Evolutionary conservation across 208 protist genomes (phyloP).

Genomic region (Trypanosoma lewisi): DNA sequence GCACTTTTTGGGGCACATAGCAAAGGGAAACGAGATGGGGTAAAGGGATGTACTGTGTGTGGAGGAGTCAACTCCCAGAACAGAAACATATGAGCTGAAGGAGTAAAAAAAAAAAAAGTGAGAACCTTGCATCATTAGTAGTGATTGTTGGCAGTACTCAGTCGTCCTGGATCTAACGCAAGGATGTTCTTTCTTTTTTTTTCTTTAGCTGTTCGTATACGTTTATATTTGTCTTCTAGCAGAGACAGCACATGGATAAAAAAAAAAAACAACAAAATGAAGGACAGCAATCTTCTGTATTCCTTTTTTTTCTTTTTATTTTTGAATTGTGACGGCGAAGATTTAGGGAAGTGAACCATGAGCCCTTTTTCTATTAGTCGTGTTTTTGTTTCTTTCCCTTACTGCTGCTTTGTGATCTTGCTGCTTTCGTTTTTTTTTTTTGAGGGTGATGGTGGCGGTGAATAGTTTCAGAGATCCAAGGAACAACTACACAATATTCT

Average conservation of each 20-base stretch:
- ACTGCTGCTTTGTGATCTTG: background rate
- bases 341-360: background rate
- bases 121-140: too few relatives aligned
- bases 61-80: too few relatives aligned
- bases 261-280: background rate
- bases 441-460: background rate
- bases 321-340: background rate
- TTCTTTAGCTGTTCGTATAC: too few relatives aligned
- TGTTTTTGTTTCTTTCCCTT: constrained; percentile 19
- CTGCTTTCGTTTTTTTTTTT: constrained; percentile 4
- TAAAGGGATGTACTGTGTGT: too few relatives aligned
- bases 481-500: background rate
- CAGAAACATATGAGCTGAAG: too few relatives aligned
- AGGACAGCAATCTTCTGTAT: background rate
- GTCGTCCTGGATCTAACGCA: too few relatives aligned
- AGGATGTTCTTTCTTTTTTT: too few relatives aligned
- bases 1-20: too few relatives aligned
- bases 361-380: constrained; percentile 7
- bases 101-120: too few relatives aligned
- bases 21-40: too few relatives aligned
- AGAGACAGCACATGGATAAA: background rate
- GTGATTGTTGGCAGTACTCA: too few relatives aligned
- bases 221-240: too few relatives aligned
- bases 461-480: background rate
- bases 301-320: constrained; percentile 18